Evolutionary conservation across 305 asterid species (phyloP), one percentile per base, ranked within the genome.

Genomic region (Plantago lanceolata): DNA sequence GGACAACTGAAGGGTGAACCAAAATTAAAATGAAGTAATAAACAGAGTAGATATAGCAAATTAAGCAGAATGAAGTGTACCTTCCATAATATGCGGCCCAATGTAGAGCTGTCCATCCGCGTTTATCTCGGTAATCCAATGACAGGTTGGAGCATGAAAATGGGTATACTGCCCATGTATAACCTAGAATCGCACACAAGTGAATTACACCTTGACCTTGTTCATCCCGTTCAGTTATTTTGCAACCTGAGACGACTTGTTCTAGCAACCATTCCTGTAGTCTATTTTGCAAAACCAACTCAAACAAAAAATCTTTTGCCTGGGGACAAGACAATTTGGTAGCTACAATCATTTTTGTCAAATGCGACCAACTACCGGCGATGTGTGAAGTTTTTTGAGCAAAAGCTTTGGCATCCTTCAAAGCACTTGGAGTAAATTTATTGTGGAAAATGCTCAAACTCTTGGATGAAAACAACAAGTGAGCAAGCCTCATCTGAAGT

Each of bases 21-120:
- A 28, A 5, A 5, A 33, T 61, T 15, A 49, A 18, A 15, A 57
- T 45, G 37, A 17, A 55, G 18, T 40, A 40, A 40, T 40, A 16
- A 40, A 31, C 12, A 24, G 26, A 72, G 15, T 17, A 31, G 21
- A 15, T 28, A 15, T 18, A 53, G 31, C 40, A 56, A 50, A 33
- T 52, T 19, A 35, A 69, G 65, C 45, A 60, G 16, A 18, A 65
- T 26, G 33, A 18, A 65, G 13, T 40, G 24, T 76, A 82, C 99
- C 96, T 88, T 79, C 99, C 99, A 74, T 73, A 78, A 81, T 74
- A 81, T 26, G 99, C 96, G 61, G 99, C 99, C 96, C 95, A 90
- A 66, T 94, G 99, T 74, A 94, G 85, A 64, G 99, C 91, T 11
- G 97, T 88, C 99, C 99, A 90, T 68, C 99, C 97, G 63, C 37